These are phyloP conservation scores for Telopea speciosissima DNA, from an alignment of 177 flowering plant species.

Conservation along the genomic window DNA sequence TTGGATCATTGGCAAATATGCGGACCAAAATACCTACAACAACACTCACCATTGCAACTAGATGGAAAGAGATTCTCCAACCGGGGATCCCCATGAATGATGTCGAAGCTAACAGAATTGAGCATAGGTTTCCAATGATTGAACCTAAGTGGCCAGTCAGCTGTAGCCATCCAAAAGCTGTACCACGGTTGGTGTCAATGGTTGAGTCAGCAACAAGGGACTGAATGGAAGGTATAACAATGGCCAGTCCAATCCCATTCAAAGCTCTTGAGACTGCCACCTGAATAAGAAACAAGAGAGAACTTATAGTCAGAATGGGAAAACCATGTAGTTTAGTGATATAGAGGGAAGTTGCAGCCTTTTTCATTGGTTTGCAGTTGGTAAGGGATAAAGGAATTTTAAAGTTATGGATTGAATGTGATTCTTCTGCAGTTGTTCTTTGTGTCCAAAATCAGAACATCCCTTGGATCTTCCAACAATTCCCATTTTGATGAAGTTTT, in stretches of 20 bases:
- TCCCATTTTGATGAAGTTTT: too few species aligned
- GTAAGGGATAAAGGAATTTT: too few species aligned
- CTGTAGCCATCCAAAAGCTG: constrained; percentile 93
- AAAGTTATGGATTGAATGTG: too few species aligned
- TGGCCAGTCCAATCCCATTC: constrained; percentile 93
- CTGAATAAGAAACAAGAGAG: constrained; percentile 30
- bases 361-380: too few species aligned
- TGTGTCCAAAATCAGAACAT: too few species aligned
- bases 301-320: neutral
- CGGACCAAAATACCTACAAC: constrained; percentile 60
- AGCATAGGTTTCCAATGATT: constrained; percentile 64
- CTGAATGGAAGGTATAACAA: constrained; percentile 87
- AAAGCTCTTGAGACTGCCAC: constrained; percentile 84
- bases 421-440: too few species aligned
- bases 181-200: constrained; percentile 69
- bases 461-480: too few species aligned
- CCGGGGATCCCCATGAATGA: constrained; percentile 84
- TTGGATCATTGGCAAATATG: constrained; percentile 72
- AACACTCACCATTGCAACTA: constrained; percentile 71
- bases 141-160: constrained; percentile 75
- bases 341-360: too few species aligned
- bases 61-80: constrained; percentile 85
- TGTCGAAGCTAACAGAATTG: constrained; percentile 68
- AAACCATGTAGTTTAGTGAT: neutral
- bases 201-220: constrained; percentile 95